Conservation (phyloP, 1,284 basidiomycete species). For the Ustanciosporium gigantosporum region DNA sequence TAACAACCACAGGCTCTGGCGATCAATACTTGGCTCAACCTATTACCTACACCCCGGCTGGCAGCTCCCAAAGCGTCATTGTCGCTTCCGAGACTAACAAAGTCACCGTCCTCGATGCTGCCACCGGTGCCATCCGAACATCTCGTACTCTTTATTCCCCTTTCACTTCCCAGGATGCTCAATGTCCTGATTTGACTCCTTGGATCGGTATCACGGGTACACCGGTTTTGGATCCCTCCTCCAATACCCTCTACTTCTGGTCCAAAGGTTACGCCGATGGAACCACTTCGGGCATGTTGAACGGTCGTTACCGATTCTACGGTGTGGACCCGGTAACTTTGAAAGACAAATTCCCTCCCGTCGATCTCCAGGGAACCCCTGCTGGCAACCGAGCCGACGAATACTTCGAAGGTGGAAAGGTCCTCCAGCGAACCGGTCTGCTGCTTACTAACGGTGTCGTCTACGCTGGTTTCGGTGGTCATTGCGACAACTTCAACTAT, state of each 20-base stretch:
- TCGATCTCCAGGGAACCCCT: slow-evolving; percentile 6
- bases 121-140: slow-evolving; percentile 1
- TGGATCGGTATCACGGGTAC: slow-evolving; percentile 15
- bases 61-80: slow-evolving; percentile 5
- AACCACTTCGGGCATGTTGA: slow-evolving; percentile 1
- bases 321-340: slow-evolving; percentile 11
- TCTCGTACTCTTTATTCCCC: neutral
- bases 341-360: slow-evolving; percentile 3
- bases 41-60: slow-evolving; percentile 7
- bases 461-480: slow-evolving; percentile 19
- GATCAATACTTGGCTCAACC: slow-evolving; percentile 5
- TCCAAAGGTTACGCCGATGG: slow-evolving; percentile 7
- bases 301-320: slow-evolving; percentile 16
- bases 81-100: slow-evolving; percentile 5
- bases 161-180: slow-evolving; percentile 1
- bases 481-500: slow-evolving; percentile 29
- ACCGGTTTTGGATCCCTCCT: slow-evolving; percentile 5
- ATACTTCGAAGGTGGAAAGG: slow-evolving; percentile 19
- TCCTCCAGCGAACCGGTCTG: slow-evolving; percentile 10
- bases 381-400: slow-evolving; percentile 5
- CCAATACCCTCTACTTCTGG: slow-evolving; percentile 15
- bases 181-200: slow-evolving; percentile 6
- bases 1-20: neutral
- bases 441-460: slow-evolving; percentile 10
- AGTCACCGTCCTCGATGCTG: slow-evolving; percentile 7